Conservation (phyloP, 768 basidiomycete species). For the Cystofilobasidium bisporidii region DNA sequence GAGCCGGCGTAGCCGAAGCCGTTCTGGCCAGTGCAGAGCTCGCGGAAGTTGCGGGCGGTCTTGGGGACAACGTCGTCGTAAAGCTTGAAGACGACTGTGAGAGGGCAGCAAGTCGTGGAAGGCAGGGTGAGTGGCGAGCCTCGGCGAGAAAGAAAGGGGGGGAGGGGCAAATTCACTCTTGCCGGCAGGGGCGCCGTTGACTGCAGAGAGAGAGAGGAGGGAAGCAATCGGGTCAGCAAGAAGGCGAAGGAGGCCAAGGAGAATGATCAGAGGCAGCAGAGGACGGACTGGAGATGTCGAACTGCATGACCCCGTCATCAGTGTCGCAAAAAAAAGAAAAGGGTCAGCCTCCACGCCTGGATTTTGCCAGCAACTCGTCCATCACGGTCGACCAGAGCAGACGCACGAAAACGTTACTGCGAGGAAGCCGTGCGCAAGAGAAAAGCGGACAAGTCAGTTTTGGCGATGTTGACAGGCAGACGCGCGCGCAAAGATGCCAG, state of each 20-base stretch:
- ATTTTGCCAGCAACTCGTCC: background rate
- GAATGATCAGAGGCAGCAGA: background rate
- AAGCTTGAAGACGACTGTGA: conserved; percentile 19
- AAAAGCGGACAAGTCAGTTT: too few relatives aligned
- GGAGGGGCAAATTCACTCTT: too few relatives aligned
- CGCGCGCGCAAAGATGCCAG: too few relatives aligned
- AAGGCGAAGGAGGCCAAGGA: background rate
- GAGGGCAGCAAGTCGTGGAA: too few relatives aligned
- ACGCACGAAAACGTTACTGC: conserved; percentile 21
- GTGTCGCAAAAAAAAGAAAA: background rate
- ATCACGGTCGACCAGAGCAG: background rate
- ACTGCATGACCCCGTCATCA: background rate
- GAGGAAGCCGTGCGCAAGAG: background rate
- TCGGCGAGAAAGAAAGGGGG: too few relatives aligned
- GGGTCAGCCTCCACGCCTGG: background rate
- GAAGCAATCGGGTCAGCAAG: background rate
- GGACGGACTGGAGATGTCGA: conserved; percentile 26
- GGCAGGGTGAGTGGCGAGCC: too few relatives aligned
- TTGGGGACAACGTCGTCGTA: conserved; percentile 28
- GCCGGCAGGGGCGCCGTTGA: conserved; percentile 10
- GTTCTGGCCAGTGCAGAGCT: conserved; percentile 29
- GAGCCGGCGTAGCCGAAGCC: conserved; percentile 28
- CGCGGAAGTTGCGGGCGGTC: conserved; percentile 28
- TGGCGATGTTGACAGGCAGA: too few relatives aligned
- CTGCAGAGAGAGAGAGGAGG: background rate